These are phyloP conservation scores for Lanmaoa rubissima DNA, from an alignment of 768 basidiomycete genomes.

Conservation along the genomic window DNA sequence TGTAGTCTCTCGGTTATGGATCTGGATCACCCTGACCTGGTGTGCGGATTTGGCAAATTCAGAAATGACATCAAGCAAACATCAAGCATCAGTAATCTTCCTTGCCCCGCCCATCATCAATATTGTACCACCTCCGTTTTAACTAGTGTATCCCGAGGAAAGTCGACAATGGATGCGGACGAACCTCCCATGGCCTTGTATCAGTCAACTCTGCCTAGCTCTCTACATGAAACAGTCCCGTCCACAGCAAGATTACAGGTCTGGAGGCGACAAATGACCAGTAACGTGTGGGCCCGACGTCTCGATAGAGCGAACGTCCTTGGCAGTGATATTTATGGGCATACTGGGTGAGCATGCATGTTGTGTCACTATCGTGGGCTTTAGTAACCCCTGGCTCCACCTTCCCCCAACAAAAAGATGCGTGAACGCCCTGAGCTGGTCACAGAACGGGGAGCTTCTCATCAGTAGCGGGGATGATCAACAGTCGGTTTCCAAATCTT, in stretches of 20 bases:
- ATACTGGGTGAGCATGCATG: conserved; percentile 57
- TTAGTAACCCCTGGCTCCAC: not conserved
- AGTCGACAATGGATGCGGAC: conserved; percentile 14
- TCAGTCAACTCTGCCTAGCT: conserved; percentile 2
- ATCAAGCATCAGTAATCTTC: not conserved
- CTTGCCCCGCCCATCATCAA: not conserved
- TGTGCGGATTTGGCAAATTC: not conserved
- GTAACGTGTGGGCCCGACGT: conserved; percentile 27
- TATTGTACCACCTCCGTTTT: not conserved
- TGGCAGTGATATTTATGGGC: conserved; percentile 57
- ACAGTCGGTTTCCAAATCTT: conserved; percentile 42
- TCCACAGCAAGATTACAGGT: conserved; percentile 25
- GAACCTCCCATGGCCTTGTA: not conserved
- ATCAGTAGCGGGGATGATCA: conserved; percentile 74
- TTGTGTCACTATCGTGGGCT: not conserved
- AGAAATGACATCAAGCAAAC: not conserved
- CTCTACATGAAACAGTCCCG: conserved; percentile 4
- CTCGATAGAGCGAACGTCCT: conserved; percentile 74
- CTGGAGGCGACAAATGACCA: conserved; percentile 24
- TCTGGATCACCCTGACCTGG: not conserved
- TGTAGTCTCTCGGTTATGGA: not conserved
- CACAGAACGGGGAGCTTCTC: conserved; percentile 59
- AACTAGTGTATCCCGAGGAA: not conserved
- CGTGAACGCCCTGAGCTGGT: conserved; percentile 78
- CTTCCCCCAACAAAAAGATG: conserved; percentile 46